Percentiles rank a stretch among this genome's conserved stretches.
phyloP scores from a whole-genome alignment of 2,329 filamentous ascomycete species.

The Beauveria caledonica region DNA sequence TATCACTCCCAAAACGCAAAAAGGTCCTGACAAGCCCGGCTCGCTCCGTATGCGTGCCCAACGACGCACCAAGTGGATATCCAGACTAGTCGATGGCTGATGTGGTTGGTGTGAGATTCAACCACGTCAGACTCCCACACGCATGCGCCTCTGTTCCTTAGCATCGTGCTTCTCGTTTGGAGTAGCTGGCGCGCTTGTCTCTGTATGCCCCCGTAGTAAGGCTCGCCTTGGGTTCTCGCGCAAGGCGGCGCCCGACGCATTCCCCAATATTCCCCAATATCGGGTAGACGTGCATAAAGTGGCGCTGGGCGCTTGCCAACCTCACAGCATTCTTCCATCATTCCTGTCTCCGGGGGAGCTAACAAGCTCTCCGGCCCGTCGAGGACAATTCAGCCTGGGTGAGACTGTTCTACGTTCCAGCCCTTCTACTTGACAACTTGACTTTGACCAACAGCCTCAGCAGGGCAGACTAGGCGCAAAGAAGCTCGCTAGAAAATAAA shows the following conservation, averaged over 20 bases:
- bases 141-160: not conserved
- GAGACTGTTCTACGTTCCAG: not conserved
- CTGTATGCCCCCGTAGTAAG: not conserved
- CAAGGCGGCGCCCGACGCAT: not conserved
- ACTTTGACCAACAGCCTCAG: no score
- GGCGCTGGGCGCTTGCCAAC: not conserved
- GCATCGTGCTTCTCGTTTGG: not conserved
- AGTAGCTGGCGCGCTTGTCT: not conserved
- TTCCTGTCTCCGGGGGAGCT: not conserved
- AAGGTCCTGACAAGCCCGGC: not conserved
- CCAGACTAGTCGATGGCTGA: not conserved
- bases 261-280: not conserved
- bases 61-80: not conserved
- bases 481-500: no score
- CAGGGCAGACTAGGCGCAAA: no score
- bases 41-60: not conserved
- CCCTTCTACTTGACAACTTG: not conserved
- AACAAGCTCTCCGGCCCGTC: no score
- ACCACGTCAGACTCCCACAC: constrained; percentile 10
- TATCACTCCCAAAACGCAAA: not conserved
- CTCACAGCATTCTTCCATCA: not conserved
- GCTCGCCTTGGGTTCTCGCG: constrained; percentile 5
- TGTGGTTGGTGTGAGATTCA: constrained; percentile 5
- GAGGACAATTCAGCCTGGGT: not conserved
- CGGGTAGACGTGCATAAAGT: constrained; percentile 8